Percentiles rank a stretch among this genome's conserved stretches.
phyloP scores from a whole-genome alignment of 352 stramenopile genomes.

The Globisporangium spiculum region DNA sequence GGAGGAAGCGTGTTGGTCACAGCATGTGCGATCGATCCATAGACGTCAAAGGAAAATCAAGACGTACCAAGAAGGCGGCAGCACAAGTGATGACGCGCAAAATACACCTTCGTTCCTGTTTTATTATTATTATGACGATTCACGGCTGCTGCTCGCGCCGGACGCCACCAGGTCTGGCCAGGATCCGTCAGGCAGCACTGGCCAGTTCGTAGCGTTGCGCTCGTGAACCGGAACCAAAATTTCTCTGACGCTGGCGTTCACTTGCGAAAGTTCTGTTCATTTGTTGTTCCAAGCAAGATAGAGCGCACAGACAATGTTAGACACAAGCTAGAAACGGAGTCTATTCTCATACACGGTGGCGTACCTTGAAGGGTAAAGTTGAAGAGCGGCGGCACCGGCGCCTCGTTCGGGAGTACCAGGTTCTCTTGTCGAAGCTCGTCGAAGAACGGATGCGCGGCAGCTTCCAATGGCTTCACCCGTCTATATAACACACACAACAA shows the following conservation, averaged over 20 bases:
- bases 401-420: conserved; percentile 83
- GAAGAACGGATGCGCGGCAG: conserved; percentile 96
- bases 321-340: not conserved
- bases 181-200: conserved; percentile 60
- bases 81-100: conserved; percentile 30
- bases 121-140: conserved; percentile 25
- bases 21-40: not conserved
- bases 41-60: conserved; percentile 8
- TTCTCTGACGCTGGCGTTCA: conserved; percentile 66
- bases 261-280: conserved; percentile 65
- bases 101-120: conserved; percentile 49
- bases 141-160: conserved; percentile 20
- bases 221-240: conserved; percentile 74
- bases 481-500: conserved; percentile 23
- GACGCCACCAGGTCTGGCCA: conserved; percentile 48
- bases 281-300: conserved; percentile 4
- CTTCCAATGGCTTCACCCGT: conserved; percentile 78
- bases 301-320: not conserved
- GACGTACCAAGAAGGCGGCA: conserved; percentile 2
- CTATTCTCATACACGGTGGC: not conserved
- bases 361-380: conserved; percentile 92
- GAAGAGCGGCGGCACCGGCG: conserved; percentile 87
- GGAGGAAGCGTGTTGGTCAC: too few relatives aligned
- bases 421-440: conserved; percentile 93
- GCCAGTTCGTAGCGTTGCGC: conserved; percentile 76